Evolutionary conservation across 2,329 filamentous ascomycete genomes (phyloP), one percentile per base, ranked within the genome.

Genomic region (Cordyceps pruinosa): DNA sequence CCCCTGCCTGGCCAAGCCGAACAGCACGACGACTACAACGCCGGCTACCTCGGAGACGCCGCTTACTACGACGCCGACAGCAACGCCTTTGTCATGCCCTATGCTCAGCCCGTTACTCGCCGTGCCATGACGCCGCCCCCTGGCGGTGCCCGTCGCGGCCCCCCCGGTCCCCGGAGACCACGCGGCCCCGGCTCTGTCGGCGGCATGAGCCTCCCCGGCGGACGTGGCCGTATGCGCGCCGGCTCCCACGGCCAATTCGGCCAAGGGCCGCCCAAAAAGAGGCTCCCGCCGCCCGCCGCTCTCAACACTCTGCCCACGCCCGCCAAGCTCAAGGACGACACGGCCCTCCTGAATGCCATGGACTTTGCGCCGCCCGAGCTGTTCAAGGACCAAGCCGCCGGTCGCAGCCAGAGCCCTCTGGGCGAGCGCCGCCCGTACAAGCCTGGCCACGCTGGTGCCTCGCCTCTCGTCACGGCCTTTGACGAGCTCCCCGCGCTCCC

Each of bases 111-210:
- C 12, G 82, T 96, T 17, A 86, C 84, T 61, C 89, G 93, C 65
- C 89, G 93, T 66, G 93, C 93, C 53, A 97, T 97, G 93, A 97
- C 93, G 21, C 93, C 93, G 53, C 93, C 93, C 19, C 92, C 93
- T 2, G 76, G 77, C 50, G 76, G 76, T 47, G 72, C 79, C 47
- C 72, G 75, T 66, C 73, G 75, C 4, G 70, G 70, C 25, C 70
- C 93, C 2, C 76, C 77, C 49, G 76, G 76, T 46, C 72, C 79
- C 48, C 72, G 75, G 66, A 72, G 74, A 7, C 70, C 72, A 46
- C 66, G 69, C 15, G 62, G 62, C 34, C 61, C 61, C 48, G 69
- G 68, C 57, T 63, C 59, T 44, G 54, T 59, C n/a, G 58, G 58
- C 15, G 58, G 58, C 23, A 59, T 59, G 58, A 56, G 52, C n/a